Evolutionary conservation across 176 grass and related monocot genomes (phyloP), one percentile per base, ranked within the genome.

Genomic region (Triticum urartu): DNA sequence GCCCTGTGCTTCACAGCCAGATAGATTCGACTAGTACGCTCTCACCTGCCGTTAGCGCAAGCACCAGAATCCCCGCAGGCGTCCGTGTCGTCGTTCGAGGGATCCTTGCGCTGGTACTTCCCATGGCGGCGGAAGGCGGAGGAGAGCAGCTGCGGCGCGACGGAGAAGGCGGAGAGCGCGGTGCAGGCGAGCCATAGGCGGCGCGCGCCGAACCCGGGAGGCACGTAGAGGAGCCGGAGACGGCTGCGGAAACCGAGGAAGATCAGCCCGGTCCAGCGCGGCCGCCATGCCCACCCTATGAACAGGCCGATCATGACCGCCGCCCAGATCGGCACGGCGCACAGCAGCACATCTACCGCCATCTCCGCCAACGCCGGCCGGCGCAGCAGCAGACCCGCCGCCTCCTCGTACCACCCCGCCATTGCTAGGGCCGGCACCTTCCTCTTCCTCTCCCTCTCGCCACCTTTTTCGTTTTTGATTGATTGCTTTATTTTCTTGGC

Each of bases 161-260:
- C 89, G 34, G 97, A 99, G 89, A 94, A 99, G 17, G 90, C 94
- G 40, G 97, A 99, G 67, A 99, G 86, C 30, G 97, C 97, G 61
- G 97, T 99, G 90, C 95, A 99, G 28, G 97, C 97, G 77, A 99
- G 80, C 97, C 97, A 99, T 81, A 99, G 94, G 45, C 97, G 79
- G 0, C 94, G 81, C 3, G 97, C 94, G 7, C 97, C 97, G 77
- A 99, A 78, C 1, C 97, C 97, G 0, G 94, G 97, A 0, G 97
- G 97, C 18, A 93, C 90, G 68, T 85, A 99, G 26, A 89, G 54
- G 80, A 99, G 84, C 15, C 94, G 83, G 50, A 96, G 77, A 74
- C 88, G 95, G 85, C 92, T 87, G 67, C 97, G 88, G 30, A 94
- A 56, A 4, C 97, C 97, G 35, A 99, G 88, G 89, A 90, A 99